A percentile compares a stretch with the other conserved stretches of the same genome.
These are phyloP conservation scores for Alternaria tenuissima DNA, from an alignment of 2,329 filamentous ascomycete species.

Conservation along the genomic window DNA sequence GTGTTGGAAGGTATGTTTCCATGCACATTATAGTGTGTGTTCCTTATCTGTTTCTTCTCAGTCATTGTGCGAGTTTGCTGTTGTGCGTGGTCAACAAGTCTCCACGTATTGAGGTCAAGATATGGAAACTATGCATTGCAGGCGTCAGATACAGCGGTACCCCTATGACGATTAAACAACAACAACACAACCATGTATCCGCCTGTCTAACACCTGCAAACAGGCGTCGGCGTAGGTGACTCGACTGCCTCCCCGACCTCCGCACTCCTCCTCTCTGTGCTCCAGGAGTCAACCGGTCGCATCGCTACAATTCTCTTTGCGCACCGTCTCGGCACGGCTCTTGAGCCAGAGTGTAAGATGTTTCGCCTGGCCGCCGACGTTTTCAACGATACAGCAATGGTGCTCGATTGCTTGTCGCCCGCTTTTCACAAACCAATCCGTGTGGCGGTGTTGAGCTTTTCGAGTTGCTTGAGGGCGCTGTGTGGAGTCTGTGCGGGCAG, in stretches of 20 bases:
- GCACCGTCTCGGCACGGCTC: constrained; percentile 78
- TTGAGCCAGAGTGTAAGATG: constrained; percentile 90
- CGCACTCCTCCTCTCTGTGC: constrained; percentile 81
- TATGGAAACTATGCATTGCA: neutral
- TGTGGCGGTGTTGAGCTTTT: constrained; percentile 66
- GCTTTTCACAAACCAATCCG: constrained; percentile 68
- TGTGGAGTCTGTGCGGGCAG: constrained; percentile 92
- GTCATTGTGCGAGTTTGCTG: neutral
- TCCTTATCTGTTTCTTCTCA: neutral
- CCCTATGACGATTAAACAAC: neutral
- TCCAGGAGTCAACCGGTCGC: constrained; percentile 82
- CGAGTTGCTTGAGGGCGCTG: constrained; percentile 67
- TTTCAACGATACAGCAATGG: constrained; percentile 85
- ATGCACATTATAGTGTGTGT: neutral
- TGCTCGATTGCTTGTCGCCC: constrained; percentile 85
- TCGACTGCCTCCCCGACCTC: constrained; percentile 79
- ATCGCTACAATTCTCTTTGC: constrained; percentile 88
- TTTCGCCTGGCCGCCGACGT: constrained; percentile 88
- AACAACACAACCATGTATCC: neutral
- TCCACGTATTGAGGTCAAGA: neutral
- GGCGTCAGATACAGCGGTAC: neutral
- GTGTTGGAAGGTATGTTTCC: constrained; percentile 71
- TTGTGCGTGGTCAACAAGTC: neutral
- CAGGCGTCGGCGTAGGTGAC: constrained; percentile 83
- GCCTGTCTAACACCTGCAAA: neutral